Conservation (phyloP, 805 yeast genomes). For the Metschnikowia bowlesiae region DNA sequence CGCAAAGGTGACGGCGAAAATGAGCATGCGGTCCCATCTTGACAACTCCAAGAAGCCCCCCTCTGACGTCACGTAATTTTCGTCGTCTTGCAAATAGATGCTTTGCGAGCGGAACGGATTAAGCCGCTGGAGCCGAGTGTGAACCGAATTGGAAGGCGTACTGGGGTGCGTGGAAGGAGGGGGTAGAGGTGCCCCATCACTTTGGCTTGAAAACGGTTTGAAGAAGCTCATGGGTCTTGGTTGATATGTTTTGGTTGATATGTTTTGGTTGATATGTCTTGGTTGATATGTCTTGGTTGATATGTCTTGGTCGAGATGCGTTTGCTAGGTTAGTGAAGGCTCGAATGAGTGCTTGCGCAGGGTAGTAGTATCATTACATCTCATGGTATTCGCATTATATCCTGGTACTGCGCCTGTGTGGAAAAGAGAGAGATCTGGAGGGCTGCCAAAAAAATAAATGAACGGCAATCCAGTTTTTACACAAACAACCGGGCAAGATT, state of each 20-base stretch:
- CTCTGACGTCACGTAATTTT: conserved; percentile 39
- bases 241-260: too few species aligned
- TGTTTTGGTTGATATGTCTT: too few species aligned
- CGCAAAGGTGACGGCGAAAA: conserved; percentile 41
- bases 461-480: not conserved
- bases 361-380: too few species aligned
- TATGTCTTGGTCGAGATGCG: too few species aligned
- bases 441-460: not conserved
- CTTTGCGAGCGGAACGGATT: conserved; percentile 38
- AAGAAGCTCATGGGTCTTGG: conserved; percentile 34
- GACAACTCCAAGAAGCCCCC: conserved; percentile 42
- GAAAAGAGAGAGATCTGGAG: not conserved
- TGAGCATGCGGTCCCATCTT: conserved; percentile 45
- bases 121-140: conserved; percentile 28
- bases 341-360: too few species aligned
- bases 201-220: conserved; percentile 28
- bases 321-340: too few species aligned
- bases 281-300: too few species aligned
- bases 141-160: conserved; percentile 20
- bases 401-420: not conserved
- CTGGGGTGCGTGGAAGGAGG: conserved; percentile 34
- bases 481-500: too few species aligned
- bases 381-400: not conserved
- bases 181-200: conserved; percentile 35
- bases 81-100: conserved; percentile 39